Percentiles rank a stretch among this genome's conserved stretches.
phyloP scores from a whole-genome alignment of 805 yeast genomes.

The Huiozyma naganishii region DNA sequence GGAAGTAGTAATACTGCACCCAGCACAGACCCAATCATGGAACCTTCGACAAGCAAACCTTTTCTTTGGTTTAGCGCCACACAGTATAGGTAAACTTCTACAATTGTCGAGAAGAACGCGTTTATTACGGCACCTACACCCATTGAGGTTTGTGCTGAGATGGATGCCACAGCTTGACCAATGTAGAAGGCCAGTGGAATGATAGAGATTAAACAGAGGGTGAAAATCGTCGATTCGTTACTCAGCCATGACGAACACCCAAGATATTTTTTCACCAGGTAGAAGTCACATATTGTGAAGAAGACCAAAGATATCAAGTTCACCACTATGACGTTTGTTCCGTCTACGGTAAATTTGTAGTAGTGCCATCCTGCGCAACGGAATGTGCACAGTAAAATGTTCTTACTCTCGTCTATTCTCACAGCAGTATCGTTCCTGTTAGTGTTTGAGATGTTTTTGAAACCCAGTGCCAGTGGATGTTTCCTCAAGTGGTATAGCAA shows the following conservation, averaged over 20 bases:
- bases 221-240: conserved; percentile 55
- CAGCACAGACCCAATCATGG: conserved; percentile 84
- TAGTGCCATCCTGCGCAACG: conserved; percentile 88
- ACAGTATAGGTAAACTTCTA: conserved; percentile 84
- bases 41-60: conserved; percentile 88
- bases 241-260: conserved; percentile 31
- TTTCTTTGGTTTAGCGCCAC: conserved; percentile 81
- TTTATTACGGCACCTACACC: conserved; percentile 97
- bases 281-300: conserved; percentile 75
- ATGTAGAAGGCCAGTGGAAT: conserved; percentile 93
- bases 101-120: conserved; percentile 93
- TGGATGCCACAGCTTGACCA: conserved; percentile 99
- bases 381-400: conserved; percentile 77
- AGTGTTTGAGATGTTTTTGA: conserved; percentile 42
- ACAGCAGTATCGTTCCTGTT: not conserved
- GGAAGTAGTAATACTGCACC: conserved; percentile 90
- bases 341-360: conserved; percentile 92
- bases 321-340: conserved; percentile 87
- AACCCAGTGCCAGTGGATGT: conserved; percentile 83
- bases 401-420: conserved; percentile 30
- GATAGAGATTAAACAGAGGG: conserved; percentile 69
- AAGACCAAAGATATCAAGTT: conserved; percentile 70
- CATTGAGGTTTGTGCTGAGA: conserved; percentile 97
- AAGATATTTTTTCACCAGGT: conserved; percentile 41
- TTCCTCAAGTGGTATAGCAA: conserved; percentile 70